These are phyloP conservation scores for Trichoderma guizhouense DNA, from an alignment of 2,329 filamentous ascomycete genomes.

Conservation along the genomic window DNA sequence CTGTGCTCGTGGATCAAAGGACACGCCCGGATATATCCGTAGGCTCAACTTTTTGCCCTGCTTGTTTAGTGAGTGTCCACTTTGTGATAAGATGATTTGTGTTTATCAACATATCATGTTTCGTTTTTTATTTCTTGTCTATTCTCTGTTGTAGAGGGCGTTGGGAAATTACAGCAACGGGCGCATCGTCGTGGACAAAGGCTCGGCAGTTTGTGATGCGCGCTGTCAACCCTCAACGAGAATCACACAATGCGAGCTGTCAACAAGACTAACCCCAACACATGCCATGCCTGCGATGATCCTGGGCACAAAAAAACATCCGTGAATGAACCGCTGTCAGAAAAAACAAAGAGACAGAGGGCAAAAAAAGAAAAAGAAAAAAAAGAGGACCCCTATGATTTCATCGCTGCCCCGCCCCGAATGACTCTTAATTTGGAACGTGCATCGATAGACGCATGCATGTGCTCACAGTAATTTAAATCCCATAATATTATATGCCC, in stretches of 20 bases:
- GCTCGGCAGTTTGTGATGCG: neutral
- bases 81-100: neutral
- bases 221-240: neutral
- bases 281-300: neutral
- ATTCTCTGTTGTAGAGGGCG: neutral
- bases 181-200: neutral
- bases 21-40: conserved; percentile 14
- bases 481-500: neutral
- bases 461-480: neutral
- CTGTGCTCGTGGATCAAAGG: neutral
- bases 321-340: neutral
- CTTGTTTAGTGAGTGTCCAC: neutral
- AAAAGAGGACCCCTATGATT: conserved; percentile 30
- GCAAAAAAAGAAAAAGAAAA: neutral
- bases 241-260: neutral
- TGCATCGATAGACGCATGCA: conserved; percentile 15
- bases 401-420: conserved; percentile 22
- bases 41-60: conserved; percentile 12
- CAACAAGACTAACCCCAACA: neutral
- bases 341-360: neutral
- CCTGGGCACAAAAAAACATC: neutral
- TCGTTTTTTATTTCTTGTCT: neutral
- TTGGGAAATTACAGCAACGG: neutral
- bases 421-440: conserved; percentile 14
- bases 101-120: neutral